Evolutionary conservation across 2,329 filamentous ascomycete genomes (phyloP), one percentile per base, ranked within the genome.

Genomic region (Byssochlamys sp.): DNA sequence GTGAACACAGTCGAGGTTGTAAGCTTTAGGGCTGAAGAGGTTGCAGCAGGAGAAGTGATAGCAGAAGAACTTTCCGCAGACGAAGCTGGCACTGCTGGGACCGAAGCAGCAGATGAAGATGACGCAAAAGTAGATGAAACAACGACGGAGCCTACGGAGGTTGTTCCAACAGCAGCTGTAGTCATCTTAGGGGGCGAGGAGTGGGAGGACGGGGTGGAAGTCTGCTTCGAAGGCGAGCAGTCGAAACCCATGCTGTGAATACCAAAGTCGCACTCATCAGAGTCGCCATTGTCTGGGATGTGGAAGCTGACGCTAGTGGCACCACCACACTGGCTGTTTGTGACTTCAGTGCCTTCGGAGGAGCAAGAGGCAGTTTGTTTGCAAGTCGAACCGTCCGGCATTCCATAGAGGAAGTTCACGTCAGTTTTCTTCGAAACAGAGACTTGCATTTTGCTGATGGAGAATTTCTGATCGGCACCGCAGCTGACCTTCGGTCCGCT

Each of bases 301-400:
- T 80, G 77, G 71, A 96, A 85, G 56, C 83, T 85, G 60, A 96
- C 90, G 58, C 84, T 85, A 71, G 82, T 90, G 63, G 92, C 91
- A 74, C 91, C 91, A 83, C 91, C 92, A 72, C 92, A 97, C 81
- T 96, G 90, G 60, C 79, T 84, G 82, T 96, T 96, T 75, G 84
- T 77, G 66, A 96, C 80, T 52, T 81, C 82, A 58, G 84, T 86
- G 67, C 89, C 89, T 14, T 80, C 77, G 57, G 80, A 77, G 62
- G 80, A 83, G 82, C 90, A 95, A 55, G 79, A 69, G 63, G 82
- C 78, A 61, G 83, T 84, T 67, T 95, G 88, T 78, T 89, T 92
- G 85, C 92, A 97, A 59, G 74, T 83, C 12, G 84, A 86, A 65
- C 89, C 89, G 71, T 92, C 89, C 1, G 84, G 81, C 90, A 96